phyloP scores from a whole-genome alignment of 805 yeast genomes.

The Ogataea paraovalis region DNA sequence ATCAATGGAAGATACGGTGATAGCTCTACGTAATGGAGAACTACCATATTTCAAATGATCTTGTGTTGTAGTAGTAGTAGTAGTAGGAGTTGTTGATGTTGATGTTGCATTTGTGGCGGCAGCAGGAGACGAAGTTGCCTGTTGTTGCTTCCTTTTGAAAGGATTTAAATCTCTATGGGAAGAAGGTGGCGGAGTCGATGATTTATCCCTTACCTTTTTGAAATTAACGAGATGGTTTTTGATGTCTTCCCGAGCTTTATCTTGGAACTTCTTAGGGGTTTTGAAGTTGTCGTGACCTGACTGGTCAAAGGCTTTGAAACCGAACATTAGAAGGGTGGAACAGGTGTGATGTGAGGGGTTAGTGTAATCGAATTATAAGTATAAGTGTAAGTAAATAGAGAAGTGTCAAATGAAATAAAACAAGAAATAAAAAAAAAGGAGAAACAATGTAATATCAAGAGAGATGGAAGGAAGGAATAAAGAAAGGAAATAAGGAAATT shows the following conservation, averaged over 20 bases:
- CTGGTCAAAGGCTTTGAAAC: conserved; percentile 25
- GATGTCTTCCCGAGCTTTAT: conserved; percentile 31
- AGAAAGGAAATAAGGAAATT: no score
- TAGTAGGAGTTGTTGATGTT: conserved; percentile 4
- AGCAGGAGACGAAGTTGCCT: neutral
- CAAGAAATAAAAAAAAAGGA: no score
- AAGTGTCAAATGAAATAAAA: no score
- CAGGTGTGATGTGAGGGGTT: neutral
- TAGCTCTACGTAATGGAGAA: conserved; percentile 30
- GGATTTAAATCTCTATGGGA: neutral
- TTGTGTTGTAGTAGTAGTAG: conserved; percentile 1
- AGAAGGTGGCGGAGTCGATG: neutral
- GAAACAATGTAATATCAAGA: no score
- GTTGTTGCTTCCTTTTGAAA: neutral
- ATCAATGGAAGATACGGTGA: conserved; percentile 20
- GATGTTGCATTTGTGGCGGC: conserved; percentile 1
- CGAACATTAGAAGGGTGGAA: no score
- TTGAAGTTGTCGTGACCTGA: conserved; percentile 24
- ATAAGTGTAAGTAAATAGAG: no score
- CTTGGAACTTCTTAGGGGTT: conserved; percentile 32
- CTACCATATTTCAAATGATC: conserved; percentile 27
- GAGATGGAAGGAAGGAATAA: no score
- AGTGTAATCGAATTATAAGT: no score
- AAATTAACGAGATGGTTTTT: conserved; percentile 24
- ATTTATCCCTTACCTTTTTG: neutral